A percentile compares a stretch with the other conserved stretches of the same genome.
These are phyloP conservation scores for Cyberlindnera mrakii DNA, from an alignment of 805 yeast genomes.

Conservation along the genomic window DNA sequence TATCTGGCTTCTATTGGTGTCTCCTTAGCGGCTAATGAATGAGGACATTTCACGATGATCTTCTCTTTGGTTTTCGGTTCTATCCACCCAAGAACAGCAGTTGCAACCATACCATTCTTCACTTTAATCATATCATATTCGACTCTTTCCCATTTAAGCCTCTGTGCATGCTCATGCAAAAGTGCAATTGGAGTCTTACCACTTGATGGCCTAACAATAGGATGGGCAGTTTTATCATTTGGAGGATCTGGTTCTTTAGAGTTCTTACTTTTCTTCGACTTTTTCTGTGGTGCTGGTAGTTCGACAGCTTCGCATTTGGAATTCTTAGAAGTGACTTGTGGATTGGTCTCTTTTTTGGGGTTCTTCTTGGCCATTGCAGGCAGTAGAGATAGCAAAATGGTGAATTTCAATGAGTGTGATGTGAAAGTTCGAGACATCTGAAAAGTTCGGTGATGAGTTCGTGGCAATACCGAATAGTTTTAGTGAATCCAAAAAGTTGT, in stretches of 20 bases:
- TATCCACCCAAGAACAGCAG: constrained; percentile 58
- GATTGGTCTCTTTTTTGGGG: background rate
- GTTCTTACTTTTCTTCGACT: constrained; percentile 7
- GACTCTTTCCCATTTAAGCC: constrained; percentile 84
- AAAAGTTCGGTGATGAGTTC: too few species aligned
- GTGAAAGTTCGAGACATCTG: too few species aligned
- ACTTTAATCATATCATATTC: constrained; percentile 61
- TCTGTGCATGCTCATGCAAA: constrained; percentile 82
- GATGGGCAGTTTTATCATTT: constrained; percentile 8
- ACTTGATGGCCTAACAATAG: constrained; percentile 21
- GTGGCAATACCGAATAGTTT: too few species aligned
- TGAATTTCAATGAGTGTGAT: background rate
- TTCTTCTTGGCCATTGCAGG: constrained; percentile 13
- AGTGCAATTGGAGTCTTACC: constrained; percentile 89
- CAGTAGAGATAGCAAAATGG: background rate
- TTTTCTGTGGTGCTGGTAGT: constrained; percentile 11
- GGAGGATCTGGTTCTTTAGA: constrained; percentile 2
- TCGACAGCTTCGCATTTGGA: constrained; percentile 2
- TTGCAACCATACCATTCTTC: constrained; percentile 56
- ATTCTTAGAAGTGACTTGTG: background rate
- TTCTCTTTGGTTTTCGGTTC: constrained; percentile 78
- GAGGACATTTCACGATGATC: constrained; percentile 48
- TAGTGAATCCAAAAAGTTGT: too few species aligned
- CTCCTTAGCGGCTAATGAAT: constrained; percentile 55
- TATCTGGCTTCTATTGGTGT: constrained; percentile 89